phyloP scores from a whole-genome alignment of 495 filamentous ascomycete species.

The Aspergillus conjunctus region DNA sequence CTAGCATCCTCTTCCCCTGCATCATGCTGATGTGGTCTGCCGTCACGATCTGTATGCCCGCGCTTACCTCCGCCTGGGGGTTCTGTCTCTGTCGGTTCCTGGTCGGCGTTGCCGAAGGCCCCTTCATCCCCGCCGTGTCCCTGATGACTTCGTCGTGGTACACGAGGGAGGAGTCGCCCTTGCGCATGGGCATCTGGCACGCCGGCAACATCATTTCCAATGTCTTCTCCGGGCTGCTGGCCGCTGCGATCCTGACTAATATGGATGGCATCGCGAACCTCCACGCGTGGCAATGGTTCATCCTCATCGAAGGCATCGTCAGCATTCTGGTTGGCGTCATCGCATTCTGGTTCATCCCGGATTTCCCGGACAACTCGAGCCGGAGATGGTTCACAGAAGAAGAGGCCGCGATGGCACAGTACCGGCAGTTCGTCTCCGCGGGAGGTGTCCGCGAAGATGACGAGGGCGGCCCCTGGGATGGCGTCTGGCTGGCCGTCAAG shows the following conservation, averaged over 20 bases:
- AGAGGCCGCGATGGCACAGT: conserved; percentile 19
- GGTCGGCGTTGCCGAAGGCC: conserved; percentile 14
- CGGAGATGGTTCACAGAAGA: conserved; percentile 19
- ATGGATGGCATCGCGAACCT: conserved; percentile 17
- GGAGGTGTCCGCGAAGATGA: conserved; percentile 12
- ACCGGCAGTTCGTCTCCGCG: conserved; percentile 16
- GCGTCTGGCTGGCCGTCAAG: conserved; percentile 15
- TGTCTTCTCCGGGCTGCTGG: conserved; percentile 21
- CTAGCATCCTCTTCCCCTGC: conserved; percentile 14
- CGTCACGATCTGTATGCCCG: conserved; percentile 20
- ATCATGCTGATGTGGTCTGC: conserved; percentile 21
- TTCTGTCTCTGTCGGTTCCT: conserved; percentile 20
- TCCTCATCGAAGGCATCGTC: conserved; percentile 20
- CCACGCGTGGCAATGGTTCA: conserved; percentile 22
- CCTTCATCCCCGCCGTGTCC: conserved; percentile 15
- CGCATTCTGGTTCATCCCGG: conserved; percentile 12
- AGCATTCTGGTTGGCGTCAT: conserved; percentile 11
- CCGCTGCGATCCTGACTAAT: conserved; percentile 19
- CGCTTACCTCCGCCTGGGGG: conserved; percentile 14
- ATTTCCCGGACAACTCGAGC: conserved; percentile 18
- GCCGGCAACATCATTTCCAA: conserved; percentile 22
- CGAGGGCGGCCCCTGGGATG: conserved; percentile 14
- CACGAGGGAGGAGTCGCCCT: conserved; percentile 14
- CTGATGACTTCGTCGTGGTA: conserved; percentile 19
- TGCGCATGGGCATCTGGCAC: conserved; percentile 23